Conservation (phyloP, 1,284 basidiomycete genomes). For the Tetrapyrgos nigripes region DNA sequence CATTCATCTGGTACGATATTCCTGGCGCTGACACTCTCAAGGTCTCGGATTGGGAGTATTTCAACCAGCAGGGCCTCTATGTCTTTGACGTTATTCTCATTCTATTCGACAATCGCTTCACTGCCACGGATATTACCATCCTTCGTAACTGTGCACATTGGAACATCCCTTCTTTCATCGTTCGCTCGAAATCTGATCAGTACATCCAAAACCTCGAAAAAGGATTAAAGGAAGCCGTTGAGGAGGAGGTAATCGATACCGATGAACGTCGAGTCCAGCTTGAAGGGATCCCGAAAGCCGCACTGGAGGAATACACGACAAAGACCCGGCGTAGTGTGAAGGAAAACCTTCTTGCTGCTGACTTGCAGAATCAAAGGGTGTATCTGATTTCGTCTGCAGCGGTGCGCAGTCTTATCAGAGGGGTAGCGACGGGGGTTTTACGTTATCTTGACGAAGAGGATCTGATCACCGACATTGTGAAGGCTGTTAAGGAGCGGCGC, state of each 20-base stretch:
- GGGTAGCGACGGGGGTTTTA: conserved; percentile 17
- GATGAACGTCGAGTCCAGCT: background rate
- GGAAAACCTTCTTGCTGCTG: conserved; percentile 32
- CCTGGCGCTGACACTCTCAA: conserved; percentile 42
- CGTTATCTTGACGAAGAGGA: conserved; percentile 36
- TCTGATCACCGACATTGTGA: conserved; percentile 29
- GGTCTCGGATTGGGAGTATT: conserved; percentile 41
- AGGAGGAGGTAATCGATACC: conserved; percentile 16
- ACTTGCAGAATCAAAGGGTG: conserved; percentile 33
- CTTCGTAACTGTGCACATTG: conserved; percentile 33
- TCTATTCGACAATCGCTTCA: conserved; percentile 24
- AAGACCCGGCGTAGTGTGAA: conserved; percentile 35
- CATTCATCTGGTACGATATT: conserved; percentile 41
- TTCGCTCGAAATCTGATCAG: conserved; percentile 43
- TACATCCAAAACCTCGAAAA: conserved; percentile 36
- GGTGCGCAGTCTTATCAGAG: conserved; percentile 20
- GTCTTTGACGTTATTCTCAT: conserved; percentile 41
- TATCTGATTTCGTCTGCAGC: conserved; percentile 32
- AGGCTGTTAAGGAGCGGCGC: background rate
- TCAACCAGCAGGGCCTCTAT: conserved; percentile 43
- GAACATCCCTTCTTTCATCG: conserved; percentile 39
- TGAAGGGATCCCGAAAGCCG: background rate
- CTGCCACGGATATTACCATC: conserved; percentile 24
- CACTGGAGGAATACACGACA: conserved; percentile 27
- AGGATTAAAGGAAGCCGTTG: conserved; percentile 29